phyloP scores from a whole-genome alignment of 306 rosid species.

The Acacia melanoxylon region DNA sequence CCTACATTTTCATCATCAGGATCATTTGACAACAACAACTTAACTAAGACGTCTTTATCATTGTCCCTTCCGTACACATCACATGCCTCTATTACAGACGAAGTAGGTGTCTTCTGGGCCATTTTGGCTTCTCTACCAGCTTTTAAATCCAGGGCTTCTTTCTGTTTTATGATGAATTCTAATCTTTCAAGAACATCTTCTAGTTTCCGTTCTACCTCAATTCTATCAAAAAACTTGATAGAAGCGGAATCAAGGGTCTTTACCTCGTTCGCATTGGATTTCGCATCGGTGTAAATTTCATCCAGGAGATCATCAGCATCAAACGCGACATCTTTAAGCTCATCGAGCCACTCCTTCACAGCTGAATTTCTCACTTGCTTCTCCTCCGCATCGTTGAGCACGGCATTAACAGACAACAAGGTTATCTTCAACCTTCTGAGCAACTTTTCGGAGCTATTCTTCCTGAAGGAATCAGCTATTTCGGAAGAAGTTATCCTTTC shows the following conservation, averaged over 20 bases:
- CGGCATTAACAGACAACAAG: slow-evolving; percentile 37
- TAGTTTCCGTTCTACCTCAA: not conserved
- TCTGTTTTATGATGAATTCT: not conserved
- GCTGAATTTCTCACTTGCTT: slow-evolving; percentile 39
- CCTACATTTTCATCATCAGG: not conserved
- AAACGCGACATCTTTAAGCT: slow-evolving; percentile 39
- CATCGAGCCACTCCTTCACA: slow-evolving; percentile 53
- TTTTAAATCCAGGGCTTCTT: not conserved
- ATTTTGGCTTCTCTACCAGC: not conserved
- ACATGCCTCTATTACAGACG: slow-evolving; percentile 17
- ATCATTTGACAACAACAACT: not conserved
- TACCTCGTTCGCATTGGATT: not conserved
- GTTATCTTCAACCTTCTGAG: slow-evolving; percentile 41
- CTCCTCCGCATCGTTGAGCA: slow-evolving; percentile 48
- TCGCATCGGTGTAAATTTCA: not conserved
- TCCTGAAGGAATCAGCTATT: slow-evolving; percentile 31
- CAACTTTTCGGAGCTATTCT: slow-evolving; percentile 28
- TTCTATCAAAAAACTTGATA: not conserved
- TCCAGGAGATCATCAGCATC: slow-evolving; percentile 38
- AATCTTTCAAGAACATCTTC: slow-evolving; percentile 6
- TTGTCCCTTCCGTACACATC: slow-evolving; percentile 20
- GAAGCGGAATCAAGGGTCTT: not conserved
- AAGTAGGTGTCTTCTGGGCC: not conserved
- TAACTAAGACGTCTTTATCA: not conserved
- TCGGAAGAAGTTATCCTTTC: slow-evolving; percentile 39